Evolutionary conservation across 1,284 basidiomycete genomes (phyloP).

Genomic region (Tetrapyrgos nigripes): DNA sequence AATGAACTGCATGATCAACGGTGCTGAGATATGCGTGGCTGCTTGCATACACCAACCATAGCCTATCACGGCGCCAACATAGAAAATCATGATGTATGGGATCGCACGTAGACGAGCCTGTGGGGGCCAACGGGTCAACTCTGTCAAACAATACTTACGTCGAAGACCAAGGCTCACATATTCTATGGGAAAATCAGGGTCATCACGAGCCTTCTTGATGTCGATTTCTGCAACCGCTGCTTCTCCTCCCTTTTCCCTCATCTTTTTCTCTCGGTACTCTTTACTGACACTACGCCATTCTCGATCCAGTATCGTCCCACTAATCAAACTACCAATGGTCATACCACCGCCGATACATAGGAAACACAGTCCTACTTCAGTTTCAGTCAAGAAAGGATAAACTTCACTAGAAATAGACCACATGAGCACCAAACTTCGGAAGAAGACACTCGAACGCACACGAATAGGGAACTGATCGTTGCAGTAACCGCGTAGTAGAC

Average conservation of each 20-base stretch:
- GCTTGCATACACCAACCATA: slow-evolving; percentile 72
- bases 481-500: slow-evolving; percentile 71
- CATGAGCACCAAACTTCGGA: too few relatives aligned
- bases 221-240: slow-evolving; percentile 1
- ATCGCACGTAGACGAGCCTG: slow-evolving; percentile 54
- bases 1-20: slow-evolving; percentile 66
- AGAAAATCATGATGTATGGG: slow-evolving; percentile 49
- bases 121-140: neutral
- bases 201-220: slow-evolving; percentile 26
- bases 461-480: slow-evolving; percentile 70
- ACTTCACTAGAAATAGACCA: slow-evolving; percentile 63
- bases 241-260: neutral
- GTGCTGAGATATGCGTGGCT: slow-evolving; percentile 56
- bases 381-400: slow-evolving; percentile 69
- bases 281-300: slow-evolving; percentile 52
- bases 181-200: slow-evolving; percentile 60
- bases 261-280: slow-evolving; percentile 25
- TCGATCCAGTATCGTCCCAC: slow-evolving; percentile 61
- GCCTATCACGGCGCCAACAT: slow-evolving; percentile 52
- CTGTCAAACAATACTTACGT: neutral
- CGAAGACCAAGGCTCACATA: too few relatives aligned
- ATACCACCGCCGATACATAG: slow-evolving; percentile 60
- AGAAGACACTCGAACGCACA: too few relatives aligned
- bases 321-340: slow-evolving; percentile 48
- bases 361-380: slow-evolving; percentile 74